Evolutionary conservation across 352 stramenopile genomes (phyloP).

Genomic region (Phytopythium vexans): DNA sequence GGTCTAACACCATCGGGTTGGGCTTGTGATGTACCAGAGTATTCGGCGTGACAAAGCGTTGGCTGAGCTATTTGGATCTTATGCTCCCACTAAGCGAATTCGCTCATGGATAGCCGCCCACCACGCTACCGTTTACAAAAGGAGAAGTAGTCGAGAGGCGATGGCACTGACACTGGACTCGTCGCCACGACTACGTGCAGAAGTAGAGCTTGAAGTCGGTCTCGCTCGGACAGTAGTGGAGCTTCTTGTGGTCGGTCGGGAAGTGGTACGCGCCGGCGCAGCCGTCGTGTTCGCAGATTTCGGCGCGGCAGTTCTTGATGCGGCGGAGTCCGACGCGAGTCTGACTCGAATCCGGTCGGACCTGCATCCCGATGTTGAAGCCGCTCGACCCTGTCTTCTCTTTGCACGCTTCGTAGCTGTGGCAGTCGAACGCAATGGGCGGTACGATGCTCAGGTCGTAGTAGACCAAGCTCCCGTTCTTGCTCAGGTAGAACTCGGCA

Average conservation of each 20-base stretch:
- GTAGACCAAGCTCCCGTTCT: slow-evolving; percentile 14
- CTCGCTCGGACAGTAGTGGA: slow-evolving; percentile 26
- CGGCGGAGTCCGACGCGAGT: slow-evolving; percentile 3
- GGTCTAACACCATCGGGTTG: too few species aligned
- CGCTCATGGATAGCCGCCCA: too few species aligned
- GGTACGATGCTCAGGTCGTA: slow-evolving; percentile 32
- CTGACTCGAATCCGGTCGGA: slow-evolving; percentile 17
- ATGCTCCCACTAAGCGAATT: too few species aligned
- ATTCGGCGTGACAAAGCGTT: too few species aligned
- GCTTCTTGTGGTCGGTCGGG: slow-evolving; percentile 54
- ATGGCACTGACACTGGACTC: too few species aligned
- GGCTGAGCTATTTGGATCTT: too few species aligned
- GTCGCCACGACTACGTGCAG: slow-evolving; percentile 8
- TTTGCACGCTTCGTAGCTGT: slow-evolving; percentile 37
- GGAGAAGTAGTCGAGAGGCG: too few species aligned
- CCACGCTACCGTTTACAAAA: too few species aligned
- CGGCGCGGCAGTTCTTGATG: slow-evolving; percentile 27
- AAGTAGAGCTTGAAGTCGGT: slow-evolving; percentile 20
- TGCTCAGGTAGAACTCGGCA: slow-evolving; percentile 11
- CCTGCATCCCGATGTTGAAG: slow-evolving; percentile 64
- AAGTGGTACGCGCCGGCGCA: slow-evolving; percentile 61
- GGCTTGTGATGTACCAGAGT: too few species aligned
- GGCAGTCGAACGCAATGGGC: slow-evolving; percentile 13
- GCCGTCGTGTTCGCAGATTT: slow-evolving; percentile 36
- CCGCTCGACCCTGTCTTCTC: slow-evolving; percentile 33